Conservation (phyloP, 2,329 filamentous ascomycete genomes). For the Sporothrix euskadiensis region DNA sequence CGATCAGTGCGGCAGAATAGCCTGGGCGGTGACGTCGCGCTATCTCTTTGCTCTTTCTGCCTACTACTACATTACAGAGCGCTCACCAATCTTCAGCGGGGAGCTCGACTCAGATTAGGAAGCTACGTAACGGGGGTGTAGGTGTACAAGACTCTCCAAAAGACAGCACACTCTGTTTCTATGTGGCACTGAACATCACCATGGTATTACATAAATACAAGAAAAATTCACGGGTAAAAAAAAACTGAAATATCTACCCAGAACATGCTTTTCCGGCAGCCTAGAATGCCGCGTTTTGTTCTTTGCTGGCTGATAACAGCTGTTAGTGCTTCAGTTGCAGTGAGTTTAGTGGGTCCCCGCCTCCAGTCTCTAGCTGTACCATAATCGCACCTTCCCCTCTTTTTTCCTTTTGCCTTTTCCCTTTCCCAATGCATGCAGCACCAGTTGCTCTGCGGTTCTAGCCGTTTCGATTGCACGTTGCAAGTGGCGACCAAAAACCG, state of each 20-base stretch:
- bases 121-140: neutral
- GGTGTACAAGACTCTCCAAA: neutral
- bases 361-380: constrained; percentile 13
- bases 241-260: neutral
- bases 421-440: neutral
- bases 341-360: neutral
- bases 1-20: constrained; percentile 14
- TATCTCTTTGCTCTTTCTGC: neutral
- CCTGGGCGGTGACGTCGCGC: constrained; percentile 14
- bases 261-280: neutral
- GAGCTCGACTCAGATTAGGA: neutral
- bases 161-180: neutral
- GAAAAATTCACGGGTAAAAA: neutral
- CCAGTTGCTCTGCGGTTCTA: constrained; percentile 24
- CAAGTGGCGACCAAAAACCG: constrained; percentile 1
- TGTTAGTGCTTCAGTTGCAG: neutral
- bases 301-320: neutral
- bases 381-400: constrained; percentile 15
- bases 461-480: constrained; percentile 25
- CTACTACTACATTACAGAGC: neutral
- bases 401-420: neutral
- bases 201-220: neutral
- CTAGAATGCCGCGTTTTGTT: neutral
- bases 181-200: neutral
- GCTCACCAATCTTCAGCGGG: constrained; percentile 17